A percentile compares a stretch with the other conserved stretches of the same genome.
Conservation (phyloP, 2,329 filamentous ascomycete species). For the Arachnomyces sp. region DNA sequence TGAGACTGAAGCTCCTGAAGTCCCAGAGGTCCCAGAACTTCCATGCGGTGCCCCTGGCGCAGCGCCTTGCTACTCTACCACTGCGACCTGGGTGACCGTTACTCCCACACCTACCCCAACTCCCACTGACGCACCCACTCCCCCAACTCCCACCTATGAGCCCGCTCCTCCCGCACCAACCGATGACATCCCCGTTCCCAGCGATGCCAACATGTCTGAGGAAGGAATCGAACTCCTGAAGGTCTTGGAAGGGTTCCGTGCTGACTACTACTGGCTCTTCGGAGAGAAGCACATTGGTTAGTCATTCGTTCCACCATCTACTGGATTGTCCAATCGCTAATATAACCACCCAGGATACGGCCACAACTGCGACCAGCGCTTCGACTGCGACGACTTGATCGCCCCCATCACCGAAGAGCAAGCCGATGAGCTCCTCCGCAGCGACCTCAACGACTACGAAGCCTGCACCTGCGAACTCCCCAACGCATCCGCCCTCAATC, state of each 20-base stretch:
- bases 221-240: constrained; percentile 2
- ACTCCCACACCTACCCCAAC: too few species aligned
- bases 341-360: not conserved
- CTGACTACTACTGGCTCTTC: constrained; percentile 4
- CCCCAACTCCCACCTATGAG: too few species aligned
- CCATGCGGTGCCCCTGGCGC: too few species aligned
- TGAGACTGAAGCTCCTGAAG: too few species aligned
- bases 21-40: too few species aligned
- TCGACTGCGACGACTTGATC: constrained; percentile 3
- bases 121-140: too few species aligned
- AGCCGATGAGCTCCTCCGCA: constrained; percentile 1
- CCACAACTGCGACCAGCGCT: constrained; percentile 5
- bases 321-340: too few species aligned
- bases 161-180: too few species aligned
- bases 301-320: not conserved
- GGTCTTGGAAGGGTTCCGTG: constrained; percentile 3
- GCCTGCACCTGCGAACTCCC: constrained; percentile 4
- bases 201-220: too few species aligned
- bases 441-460: constrained; percentile 5
- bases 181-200: too few species aligned
- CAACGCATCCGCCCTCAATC: constrained; percentile 6
- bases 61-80: too few species aligned
- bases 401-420: constrained; percentile 3
- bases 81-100: too few species aligned
- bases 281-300: constrained; percentile 5